These are phyloP conservation scores for Cyclocybe cylindracea DNA, from an alignment of 768 basidiomycete species.

Conservation along the genomic window DNA sequence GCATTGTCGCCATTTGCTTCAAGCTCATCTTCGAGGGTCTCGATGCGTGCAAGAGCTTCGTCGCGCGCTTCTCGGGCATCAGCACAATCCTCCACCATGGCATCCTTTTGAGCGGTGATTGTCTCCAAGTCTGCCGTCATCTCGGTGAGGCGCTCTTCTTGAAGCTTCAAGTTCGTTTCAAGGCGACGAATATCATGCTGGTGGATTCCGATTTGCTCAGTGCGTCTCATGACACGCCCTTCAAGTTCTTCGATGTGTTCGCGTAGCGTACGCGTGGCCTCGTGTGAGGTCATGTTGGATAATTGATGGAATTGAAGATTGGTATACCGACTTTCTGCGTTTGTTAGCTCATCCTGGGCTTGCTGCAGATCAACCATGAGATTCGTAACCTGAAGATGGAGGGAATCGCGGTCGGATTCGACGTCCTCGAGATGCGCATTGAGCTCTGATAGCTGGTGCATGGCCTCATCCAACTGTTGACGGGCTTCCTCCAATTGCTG, in stretches of 20 bases:
- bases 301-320: conserved; percentile 68
- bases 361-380: conserved; percentile 57
- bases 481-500: conserved; percentile 24
- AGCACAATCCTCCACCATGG: conserved; percentile 85
- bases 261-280: conserved; percentile 55
- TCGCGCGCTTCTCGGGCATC: conserved; percentile 76
- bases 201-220: conserved; percentile 75
- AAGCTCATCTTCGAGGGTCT: conserved; percentile 62
- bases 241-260: conserved; percentile 73
- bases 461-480: conserved; percentile 39
- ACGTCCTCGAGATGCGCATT: conserved; percentile 50
- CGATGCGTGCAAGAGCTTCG: conserved; percentile 53
- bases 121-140: conserved; percentile 71
- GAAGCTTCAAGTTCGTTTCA: conserved; percentile 71
- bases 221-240: conserved; percentile 59
- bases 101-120: conserved; percentile 64
- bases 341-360: conserved; percentile 53
- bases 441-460: conserved; percentile 45
- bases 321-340: conserved; percentile 62
- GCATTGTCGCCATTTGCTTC: conserved; percentile 41
- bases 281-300: conserved; percentile 57
- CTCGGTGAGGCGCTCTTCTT: conserved; percentile 74
- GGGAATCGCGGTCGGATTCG: conserved; percentile 67
- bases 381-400: conserved; percentile 64
- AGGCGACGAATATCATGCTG: conserved; percentile 79